A percentile compares a stretch with the other conserved stretches of the same genome.
Evolutionary conservation across 345 rosid genomes (phyloP).

Genomic region (Gynandropsis gynandra): DNA sequence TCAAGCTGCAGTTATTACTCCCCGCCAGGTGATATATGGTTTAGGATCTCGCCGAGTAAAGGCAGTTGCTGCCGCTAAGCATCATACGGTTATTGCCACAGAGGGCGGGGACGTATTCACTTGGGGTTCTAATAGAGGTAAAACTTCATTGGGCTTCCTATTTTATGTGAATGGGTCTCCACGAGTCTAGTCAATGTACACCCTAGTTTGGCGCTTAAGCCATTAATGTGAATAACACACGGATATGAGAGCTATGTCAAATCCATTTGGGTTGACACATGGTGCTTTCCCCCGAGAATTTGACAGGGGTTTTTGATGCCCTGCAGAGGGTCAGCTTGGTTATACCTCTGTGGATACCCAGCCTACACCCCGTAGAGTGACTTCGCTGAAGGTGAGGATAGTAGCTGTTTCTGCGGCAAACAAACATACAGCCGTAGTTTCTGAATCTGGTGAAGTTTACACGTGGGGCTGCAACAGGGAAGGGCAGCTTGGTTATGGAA

Average conservation of each 20-base stretch:
- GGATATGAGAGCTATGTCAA: neutral
- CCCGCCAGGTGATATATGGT: constrained; percentile 83
- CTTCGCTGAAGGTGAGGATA: constrained; percentile 58
- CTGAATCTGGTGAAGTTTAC: constrained; percentile 84
- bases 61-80: constrained; percentile 97
- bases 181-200: neutral
- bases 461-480: constrained; percentile 98
- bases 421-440: constrained; percentile 90
- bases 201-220: neutral
- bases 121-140: constrained; percentile 99
- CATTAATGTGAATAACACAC: neutral
- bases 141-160: constrained; percentile 1
- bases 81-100: constrained; percentile 88
- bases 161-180: constrained; percentile 1
- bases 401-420: constrained; percentile 95
- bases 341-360: constrained; percentile 93
- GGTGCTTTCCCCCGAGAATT: neutral
- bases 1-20: constrained; percentile 98
- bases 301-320: constrained; percentile 22
- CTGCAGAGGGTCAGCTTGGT: constrained; percentile 97
- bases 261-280: neutral
- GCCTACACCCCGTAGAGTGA: constrained; percentile 93
- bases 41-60: constrained; percentile 76
- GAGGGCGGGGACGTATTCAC: constrained; percentile 88
- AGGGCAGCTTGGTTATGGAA: constrained; percentile 99